Conservation (phyloP, 2,329 filamentous ascomycete species). For the Zymoseptoria tritici region DNA sequence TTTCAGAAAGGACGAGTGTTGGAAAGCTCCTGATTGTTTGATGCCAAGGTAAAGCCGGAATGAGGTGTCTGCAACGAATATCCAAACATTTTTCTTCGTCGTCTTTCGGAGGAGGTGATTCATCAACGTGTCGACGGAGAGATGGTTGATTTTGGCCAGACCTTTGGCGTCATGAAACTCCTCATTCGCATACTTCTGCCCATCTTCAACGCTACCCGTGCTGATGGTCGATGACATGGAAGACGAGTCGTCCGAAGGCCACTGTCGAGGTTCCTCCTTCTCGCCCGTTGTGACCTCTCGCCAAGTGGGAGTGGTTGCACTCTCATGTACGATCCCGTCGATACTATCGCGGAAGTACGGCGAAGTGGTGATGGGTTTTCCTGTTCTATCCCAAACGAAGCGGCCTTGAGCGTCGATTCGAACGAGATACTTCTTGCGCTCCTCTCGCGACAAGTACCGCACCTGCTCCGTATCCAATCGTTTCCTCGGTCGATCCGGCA, state of each 20-base stretch:
- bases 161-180: slow-evolving; percentile 56
- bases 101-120: slow-evolving; percentile 72
- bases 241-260: slow-evolving; percentile 14
- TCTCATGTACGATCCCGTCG: slow-evolving; percentile 48
- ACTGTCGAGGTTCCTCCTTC: slow-evolving; percentile 15
- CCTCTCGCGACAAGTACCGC: slow-evolving; percentile 74
- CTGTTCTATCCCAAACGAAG: slow-evolving; percentile 83
- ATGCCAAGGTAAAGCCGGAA: slow-evolving; percentile 85
- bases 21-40: slow-evolving; percentile 80
- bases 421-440: slow-evolving; percentile 73
- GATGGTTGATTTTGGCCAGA: slow-evolving; percentile 54
- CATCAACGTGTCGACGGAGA: slow-evolving; percentile 65
- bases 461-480: slow-evolving; percentile 71
- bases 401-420: slow-evolving; percentile 65
- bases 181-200: slow-evolving; percentile 58
- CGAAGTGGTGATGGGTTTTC: slow-evolving; percentile 67
- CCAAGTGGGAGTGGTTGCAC: slow-evolving; percentile 39
- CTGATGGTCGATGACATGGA: slow-evolving; percentile 32
- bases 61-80: slow-evolving; percentile 80
- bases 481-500: slow-evolving; percentile 65
- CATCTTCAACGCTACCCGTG: slow-evolving; percentile 52
- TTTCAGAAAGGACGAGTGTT: slow-evolving; percentile 83
- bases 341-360: slow-evolving; percentile 71
- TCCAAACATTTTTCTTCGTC: slow-evolving; percentile 84
- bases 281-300: slow-evolving; percentile 30